These are phyloP conservation scores for Musa schizocarpa DNA, from an alignment of 176 grass and related monocot genomes.

Conservation along the genomic window DNA sequence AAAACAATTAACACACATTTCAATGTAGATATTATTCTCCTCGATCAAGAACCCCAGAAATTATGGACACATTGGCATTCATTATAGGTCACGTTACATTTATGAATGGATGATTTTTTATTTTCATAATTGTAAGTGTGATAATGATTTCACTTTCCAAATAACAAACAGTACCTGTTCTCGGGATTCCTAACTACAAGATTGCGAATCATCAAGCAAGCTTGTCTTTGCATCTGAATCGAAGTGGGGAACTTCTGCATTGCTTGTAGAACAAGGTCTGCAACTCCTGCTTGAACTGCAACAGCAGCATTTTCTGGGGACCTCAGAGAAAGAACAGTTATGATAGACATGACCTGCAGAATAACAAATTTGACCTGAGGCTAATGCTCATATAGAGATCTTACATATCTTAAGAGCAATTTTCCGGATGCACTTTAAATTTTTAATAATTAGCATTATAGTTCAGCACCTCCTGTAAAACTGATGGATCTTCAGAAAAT, in stretches of 20 bases:
- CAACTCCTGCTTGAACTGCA: constrained; percentile 58
- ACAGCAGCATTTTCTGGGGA: constrained; percentile 73
- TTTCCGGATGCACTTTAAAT: neutral
- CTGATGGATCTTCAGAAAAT: constrained; percentile 77
- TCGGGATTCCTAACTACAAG: constrained; percentile 85
- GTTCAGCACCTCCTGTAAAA: constrained; percentile 70
- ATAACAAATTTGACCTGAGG: neutral
- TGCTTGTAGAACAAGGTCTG: constrained; percentile 50
- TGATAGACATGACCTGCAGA: constrained; percentile 69
- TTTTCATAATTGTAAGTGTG: neutral
- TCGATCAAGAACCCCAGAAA: too few species aligned
- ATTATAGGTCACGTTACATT: too few species aligned
- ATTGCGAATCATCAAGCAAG: constrained; percentile 94
- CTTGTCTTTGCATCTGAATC: constrained; percentile 68
- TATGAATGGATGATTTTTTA: neutral
- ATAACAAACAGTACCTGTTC: constrained; percentile 46
- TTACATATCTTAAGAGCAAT: neutral
- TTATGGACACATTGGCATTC: too few species aligned
- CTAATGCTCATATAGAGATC: neutral
- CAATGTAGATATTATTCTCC: too few species aligned
- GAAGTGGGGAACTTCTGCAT: constrained; percentile 70
- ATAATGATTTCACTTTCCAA: neutral
- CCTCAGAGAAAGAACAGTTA: constrained; percentile 66
- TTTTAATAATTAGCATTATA: constrained; percentile 12
- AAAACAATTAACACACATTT: too few species aligned